These are phyloP conservation scores for Haplographium delicatum DNA, from an alignment of 495 filamentous ascomycete genomes.

Conservation along the genomic window DNA sequence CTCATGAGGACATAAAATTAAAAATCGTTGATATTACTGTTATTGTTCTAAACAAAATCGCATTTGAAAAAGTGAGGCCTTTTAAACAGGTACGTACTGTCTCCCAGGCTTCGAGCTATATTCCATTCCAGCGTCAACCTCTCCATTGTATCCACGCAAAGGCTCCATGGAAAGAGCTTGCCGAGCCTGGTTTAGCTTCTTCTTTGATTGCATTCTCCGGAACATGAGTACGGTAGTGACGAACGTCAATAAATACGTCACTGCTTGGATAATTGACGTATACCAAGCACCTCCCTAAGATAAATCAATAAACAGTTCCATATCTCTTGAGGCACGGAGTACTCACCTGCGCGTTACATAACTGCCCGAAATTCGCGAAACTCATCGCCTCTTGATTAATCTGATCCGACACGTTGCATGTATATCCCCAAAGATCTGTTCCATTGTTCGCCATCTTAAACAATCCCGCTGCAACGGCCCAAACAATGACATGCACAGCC, in stretches of 20 bases:
- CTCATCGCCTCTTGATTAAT: slow-evolving; percentile 13
- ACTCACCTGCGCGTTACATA: slow-evolving; percentile 19
- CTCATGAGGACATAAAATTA: too few species aligned
- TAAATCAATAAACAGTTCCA: not conserved
- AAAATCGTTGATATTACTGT: too few species aligned
- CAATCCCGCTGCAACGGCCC: slow-evolving; percentile 7
- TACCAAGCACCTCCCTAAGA: slow-evolving; percentile 12
- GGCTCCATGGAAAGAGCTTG: slow-evolving; percentile 13
- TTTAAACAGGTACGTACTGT: too few species aligned
- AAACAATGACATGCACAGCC: slow-evolving; percentile 8
- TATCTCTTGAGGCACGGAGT: not conserved
- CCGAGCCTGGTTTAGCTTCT: slow-evolving; percentile 7
- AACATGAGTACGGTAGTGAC: slow-evolving; percentile 8
- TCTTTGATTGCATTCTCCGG: slow-evolving; percentile 8
- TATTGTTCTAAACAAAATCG: too few species aligned
- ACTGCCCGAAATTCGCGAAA: slow-evolving; percentile 17
- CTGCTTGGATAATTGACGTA: slow-evolving; percentile 13
- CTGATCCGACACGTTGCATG: slow-evolving; percentile 9
- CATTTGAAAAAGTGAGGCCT: too few species aligned
- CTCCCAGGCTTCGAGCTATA: too few species aligned
- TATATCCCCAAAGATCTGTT: slow-evolving; percentile 20
- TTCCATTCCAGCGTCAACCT: too few species aligned
- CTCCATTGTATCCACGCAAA: slow-evolving; percentile 6
- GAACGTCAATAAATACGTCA: slow-evolving; percentile 12
- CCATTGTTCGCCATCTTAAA: slow-evolving; percentile 7